These are phyloP conservation scores for Claviceps sp. DNA, from an alignment of 2,329 filamentous ascomycete genomes.

Conservation along the genomic window DNA sequence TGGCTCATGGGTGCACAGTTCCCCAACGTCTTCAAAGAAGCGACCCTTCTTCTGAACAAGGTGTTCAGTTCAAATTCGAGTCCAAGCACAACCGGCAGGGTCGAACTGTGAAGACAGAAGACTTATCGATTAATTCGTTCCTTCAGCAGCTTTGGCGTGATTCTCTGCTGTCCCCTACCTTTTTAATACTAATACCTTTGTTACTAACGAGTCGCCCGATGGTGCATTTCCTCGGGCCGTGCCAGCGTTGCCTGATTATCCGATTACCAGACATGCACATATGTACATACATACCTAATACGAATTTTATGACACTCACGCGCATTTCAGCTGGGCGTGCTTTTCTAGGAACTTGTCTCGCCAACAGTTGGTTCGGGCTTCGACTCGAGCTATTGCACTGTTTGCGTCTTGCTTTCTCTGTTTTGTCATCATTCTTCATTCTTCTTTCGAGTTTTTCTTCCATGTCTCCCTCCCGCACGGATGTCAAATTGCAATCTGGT, in stretches of 20 bases:
- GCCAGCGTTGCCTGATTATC: not conserved
- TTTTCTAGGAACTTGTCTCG: not conserved
- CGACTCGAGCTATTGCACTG: not conserved
- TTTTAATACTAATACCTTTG: not conserved
- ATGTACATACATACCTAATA: not conserved
- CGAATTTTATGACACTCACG: not conserved
- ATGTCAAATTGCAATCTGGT: constrained; percentile 99
- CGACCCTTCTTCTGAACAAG: constrained; percentile 9
- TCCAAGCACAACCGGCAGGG: constrained; percentile 15
- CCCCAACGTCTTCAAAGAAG: constrained; percentile 33
- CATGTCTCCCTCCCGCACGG: constrained; percentile 51
- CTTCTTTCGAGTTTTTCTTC: not conserved
- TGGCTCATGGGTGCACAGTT: constrained; percentile 75
- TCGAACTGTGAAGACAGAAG: constrained; percentile 20
- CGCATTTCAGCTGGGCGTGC: not conserved
- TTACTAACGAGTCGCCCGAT: not conserved
- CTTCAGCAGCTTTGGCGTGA: not conserved
- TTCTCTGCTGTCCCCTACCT: not conserved
- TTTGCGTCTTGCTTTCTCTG: not conserved
- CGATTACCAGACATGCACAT: not conserved
- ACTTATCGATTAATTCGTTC: not conserved
- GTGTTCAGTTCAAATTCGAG: constrained; percentile 9
- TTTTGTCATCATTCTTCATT: not conserved
- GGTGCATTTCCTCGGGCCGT: not conserved
- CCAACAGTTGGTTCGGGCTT: too few species aligned